phyloP scores from a whole-genome alignment of 1,284 basidiomycete genomes.

The Cryptococcus wingfieldii region DNA sequence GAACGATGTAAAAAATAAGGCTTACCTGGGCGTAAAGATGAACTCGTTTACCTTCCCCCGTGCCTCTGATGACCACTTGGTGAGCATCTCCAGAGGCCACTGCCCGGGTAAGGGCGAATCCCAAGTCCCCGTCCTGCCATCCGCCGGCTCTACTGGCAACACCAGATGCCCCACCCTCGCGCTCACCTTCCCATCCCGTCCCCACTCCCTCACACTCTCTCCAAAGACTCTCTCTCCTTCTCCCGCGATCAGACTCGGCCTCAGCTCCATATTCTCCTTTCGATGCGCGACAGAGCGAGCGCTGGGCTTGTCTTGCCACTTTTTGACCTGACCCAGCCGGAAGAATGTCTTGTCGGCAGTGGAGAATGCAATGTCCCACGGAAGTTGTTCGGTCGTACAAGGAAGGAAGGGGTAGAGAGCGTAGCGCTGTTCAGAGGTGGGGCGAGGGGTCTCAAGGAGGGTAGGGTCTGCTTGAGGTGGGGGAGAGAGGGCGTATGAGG shows the following conservation, averaged over 20 bases:
- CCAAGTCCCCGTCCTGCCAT: conserved; percentile 3
- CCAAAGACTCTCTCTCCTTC: neutral
- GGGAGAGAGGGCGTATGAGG: too few species aligned
- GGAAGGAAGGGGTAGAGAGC: conserved; percentile 14
- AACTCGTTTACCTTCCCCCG: neutral
- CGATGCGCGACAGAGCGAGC: conserved; percentile 9
- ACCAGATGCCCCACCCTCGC: conserved; percentile 11
- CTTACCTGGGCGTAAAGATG: conserved; percentile 11
- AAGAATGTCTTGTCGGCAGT: conserved; percentile 6
- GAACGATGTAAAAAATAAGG: neutral
- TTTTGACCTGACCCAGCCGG: conserved; percentile 8
- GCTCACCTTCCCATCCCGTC: neutral
- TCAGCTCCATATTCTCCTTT: conserved; percentile 4
- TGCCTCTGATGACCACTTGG: conserved; percentile 4
- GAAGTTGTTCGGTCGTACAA: conserved; percentile 10
- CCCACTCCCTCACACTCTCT: neutral
- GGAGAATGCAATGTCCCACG: conserved; percentile 10
- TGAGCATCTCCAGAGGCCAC: conserved; percentile 7
- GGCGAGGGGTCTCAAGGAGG: neutral
- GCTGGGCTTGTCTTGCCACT: conserved; percentile 13
- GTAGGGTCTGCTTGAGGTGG: too few species aligned
- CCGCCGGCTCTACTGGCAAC: conserved; percentile 4
- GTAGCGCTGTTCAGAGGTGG: neutral
- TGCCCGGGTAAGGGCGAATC: conserved; percentile 13
- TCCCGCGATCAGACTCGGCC: neutral